Evolutionary conservation across 768 basidiomycete genomes (phyloP).

Genomic region (Tricholoma bakamatsutake): DNA sequence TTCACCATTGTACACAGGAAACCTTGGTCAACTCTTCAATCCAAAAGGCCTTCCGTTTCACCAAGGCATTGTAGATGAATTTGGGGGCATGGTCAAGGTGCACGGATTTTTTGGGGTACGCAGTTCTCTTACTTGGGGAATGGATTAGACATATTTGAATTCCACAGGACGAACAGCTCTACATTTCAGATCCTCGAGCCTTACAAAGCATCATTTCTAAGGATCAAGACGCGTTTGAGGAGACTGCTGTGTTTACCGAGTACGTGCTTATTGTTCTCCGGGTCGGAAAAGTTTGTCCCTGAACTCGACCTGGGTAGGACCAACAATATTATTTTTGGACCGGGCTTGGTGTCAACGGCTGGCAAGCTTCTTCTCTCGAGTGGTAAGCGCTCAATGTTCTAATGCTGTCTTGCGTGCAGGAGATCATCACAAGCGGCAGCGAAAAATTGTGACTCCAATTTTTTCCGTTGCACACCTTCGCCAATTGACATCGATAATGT

Average conservation of each 20-base stretch:
- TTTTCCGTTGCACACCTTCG: conserved; percentile 43
- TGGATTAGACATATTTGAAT: background rate
- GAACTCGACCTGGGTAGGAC: conserved; percentile 22
- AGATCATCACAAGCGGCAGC: conserved; percentile 40
- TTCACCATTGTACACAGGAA: conserved; percentile 21
- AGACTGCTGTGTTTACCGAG: conserved; percentile 38
- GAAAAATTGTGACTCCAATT: conserved; percentile 42
- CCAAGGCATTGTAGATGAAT: conserved; percentile 29
- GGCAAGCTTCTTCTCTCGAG: conserved; percentile 16
- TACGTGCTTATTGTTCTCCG: conserved; percentile 17
- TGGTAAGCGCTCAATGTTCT: background rate
- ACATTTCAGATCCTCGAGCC: conserved; percentile 44
- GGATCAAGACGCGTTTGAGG: conserved; percentile 44
- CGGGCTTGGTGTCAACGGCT: conserved; percentile 37
- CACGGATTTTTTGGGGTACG: conserved; percentile 41
- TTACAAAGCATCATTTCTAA: conserved; percentile 42
- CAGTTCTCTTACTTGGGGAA: background rate
- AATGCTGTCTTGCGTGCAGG: conserved; percentile 19
- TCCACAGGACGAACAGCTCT: conserved; percentile 40
- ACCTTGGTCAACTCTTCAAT: conserved; percentile 37
- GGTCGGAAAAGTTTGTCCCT: background rate
- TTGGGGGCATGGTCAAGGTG: conserved; percentile 39
- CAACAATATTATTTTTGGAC: conserved; percentile 41
- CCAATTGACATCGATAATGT: conserved; percentile 37
- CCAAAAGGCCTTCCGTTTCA: conserved; percentile 38